A percentile compares a stretch with the other conserved stretches of the same genome.
These are phyloP conservation scores for Fusarium buharicum DNA, from an alignment of 2,329 filamentous ascomycete genomes.

Conservation along the genomic window DNA sequence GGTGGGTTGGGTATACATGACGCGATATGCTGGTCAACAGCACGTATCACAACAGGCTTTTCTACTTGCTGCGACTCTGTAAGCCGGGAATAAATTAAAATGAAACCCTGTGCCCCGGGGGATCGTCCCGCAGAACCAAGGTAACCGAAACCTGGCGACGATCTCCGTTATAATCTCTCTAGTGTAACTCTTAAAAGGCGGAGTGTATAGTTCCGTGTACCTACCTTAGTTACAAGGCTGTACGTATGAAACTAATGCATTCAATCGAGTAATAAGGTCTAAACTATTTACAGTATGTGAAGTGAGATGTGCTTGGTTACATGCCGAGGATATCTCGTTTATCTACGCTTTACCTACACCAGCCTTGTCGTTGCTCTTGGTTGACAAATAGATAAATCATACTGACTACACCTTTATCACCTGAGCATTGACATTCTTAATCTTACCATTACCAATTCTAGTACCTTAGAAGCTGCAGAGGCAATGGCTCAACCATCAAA, in stretches of 20 bases:
- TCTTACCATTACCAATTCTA: neutral
- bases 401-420: neutral
- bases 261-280: neutral
- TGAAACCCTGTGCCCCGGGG: neutral
- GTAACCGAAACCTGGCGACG: neutral
- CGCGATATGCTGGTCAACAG: neutral
- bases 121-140: constrained; percentile 4
- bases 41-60: too few species aligned
- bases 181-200: neutral
- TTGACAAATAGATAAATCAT: neutral
- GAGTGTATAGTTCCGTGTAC: neutral
- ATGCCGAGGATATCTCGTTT: neutral
- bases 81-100: neutral
- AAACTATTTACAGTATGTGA: neutral
- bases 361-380: neutral
- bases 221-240: neutral
- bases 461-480: neutral
- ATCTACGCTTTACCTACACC: neutral
- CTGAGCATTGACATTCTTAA: neutral
- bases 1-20: neutral
- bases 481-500: constrained; percentile 28
- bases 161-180: neutral
- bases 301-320: neutral
- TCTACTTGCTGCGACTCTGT: neutral
- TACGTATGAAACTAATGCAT: neutral